phyloP scores from a whole-genome alignment of 192 early-diverging fungal genomes.

The Backusella sp. region DNA sequence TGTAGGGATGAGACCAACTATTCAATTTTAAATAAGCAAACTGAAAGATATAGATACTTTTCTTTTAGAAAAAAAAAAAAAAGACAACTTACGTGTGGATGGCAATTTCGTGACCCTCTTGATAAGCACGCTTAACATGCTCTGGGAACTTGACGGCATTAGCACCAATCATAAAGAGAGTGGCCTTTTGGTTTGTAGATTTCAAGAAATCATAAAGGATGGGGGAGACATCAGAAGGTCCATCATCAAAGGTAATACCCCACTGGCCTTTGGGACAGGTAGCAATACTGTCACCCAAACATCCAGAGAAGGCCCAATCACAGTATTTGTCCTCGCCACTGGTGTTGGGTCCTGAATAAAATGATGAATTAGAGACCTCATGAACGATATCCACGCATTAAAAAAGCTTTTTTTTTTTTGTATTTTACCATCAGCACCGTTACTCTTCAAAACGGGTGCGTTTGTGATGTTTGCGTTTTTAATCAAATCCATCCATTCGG shows the following conservation, averaged over 20 bases:
- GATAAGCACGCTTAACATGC: constrained; percentile 36
- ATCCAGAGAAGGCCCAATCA: constrained; percentile 54
- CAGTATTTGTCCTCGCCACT: constrained; percentile 36
- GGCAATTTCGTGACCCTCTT: constrained; percentile 39
- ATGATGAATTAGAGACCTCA: neutral
- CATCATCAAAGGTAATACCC: constrained; percentile 63
- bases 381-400: neutral
- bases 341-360: constrained; percentile 12
- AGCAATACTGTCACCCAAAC: constrained; percentile 34
- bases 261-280: constrained; percentile 52
- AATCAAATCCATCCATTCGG: constrained; percentile 41
- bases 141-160: constrained; percentile 45
- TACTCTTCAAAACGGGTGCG: constrained; percentile 39
- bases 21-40: neutral
- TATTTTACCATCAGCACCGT: constrained; percentile 18
- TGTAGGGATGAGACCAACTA: constrained; percentile 53
- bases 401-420: neutral
- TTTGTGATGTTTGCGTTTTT: constrained; percentile 41
- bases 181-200: constrained; percentile 46
- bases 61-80: neutral
- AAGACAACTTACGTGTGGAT: constrained; percentile 29
- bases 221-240: constrained; percentile 46
- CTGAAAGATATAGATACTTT: neutral
- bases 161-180: constrained; percentile 57
- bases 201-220: constrained; percentile 44